Evolutionary conservation across 805 yeast species (phyloP).

Genomic region (Peterozyma xylosa): DNA sequence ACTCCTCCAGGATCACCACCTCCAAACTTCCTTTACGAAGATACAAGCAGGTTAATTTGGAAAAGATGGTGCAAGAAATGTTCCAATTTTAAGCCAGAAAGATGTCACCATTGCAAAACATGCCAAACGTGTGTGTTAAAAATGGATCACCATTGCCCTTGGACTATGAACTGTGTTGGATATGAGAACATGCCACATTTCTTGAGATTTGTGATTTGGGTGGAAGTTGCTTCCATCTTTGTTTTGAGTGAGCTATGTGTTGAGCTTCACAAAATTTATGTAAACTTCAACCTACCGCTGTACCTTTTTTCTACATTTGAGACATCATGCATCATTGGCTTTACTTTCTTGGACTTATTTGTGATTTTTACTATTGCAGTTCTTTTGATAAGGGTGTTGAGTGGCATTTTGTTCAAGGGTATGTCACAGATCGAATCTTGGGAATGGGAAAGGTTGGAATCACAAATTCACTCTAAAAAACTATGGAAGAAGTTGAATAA

Average conservation of each 20-base stretch:
- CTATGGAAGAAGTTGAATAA: conserved; percentile 42
- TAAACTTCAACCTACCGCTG: conserved; percentile 42
- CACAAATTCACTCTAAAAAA: conserved; percentile 49
- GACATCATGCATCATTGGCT: conserved; percentile 44
- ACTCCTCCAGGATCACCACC: conserved; percentile 68
- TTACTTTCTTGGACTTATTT: conserved; percentile 49
- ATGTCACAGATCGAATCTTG: conserved; percentile 88
- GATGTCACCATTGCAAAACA: conserved; percentile 80
- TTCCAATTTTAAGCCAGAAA: conserved; percentile 64
- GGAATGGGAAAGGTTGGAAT: conserved; percentile 80
- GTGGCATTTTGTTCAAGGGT: conserved; percentile 50
- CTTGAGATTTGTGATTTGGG: conserved; percentile 66
- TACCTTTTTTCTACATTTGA: conserved; percentile 47
- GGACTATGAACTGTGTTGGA: conserved; percentile 92
- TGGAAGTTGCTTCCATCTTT: conserved; percentile 40
- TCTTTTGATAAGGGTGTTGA: conserved; percentile 53
- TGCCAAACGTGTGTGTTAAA: conserved; percentile 70
- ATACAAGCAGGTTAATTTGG: conserved; percentile 30
- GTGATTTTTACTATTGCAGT: conserved; percentile 54
- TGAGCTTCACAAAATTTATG: conserved; percentile 37
- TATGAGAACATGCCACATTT: conserved; percentile 73
- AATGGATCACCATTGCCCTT: conserved; percentile 91
- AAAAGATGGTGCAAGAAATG: conserved; percentile 70
- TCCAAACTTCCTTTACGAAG: conserved; percentile 31
- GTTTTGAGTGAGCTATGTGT: conserved; percentile 33